Evolutionary conservation across 2,329 filamentous ascomycete genomes (phyloP).

Genomic region (Colletotrichum costaricense): DNA sequence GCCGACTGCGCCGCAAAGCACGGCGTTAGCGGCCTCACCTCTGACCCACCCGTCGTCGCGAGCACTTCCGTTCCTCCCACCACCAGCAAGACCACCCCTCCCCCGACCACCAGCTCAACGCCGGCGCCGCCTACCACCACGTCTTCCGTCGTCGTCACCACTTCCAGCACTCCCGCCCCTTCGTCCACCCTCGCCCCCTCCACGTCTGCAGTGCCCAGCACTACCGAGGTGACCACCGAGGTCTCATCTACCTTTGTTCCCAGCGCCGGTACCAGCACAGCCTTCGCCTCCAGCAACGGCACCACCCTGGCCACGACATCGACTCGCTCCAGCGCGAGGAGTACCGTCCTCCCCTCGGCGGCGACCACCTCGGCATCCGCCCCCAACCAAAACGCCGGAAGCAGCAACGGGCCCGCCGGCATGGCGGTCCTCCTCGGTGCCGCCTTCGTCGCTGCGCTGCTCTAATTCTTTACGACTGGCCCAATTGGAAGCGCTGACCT

Average conservation of each 20-base stretch:
- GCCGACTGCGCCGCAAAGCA: conserved; percentile 64
- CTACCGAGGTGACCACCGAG: conserved; percentile 9
- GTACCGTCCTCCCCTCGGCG: conserved; percentile 1
- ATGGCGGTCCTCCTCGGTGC: conserved; percentile 32
- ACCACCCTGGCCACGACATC: conserved; percentile 21
- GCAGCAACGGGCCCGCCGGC: conserved; percentile 23
- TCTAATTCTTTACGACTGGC: conserved; percentile 30
- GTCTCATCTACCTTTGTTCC: conserved; percentile 18
- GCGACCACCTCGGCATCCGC: not conserved
- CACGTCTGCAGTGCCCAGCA: conserved; percentile 9
- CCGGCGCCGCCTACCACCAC: conserved; percentile 36
- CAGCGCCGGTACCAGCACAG: conserved; percentile 20
- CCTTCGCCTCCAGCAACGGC: conserved; percentile 19
- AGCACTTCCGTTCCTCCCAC: conserved; percentile 41
- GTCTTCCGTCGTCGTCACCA: conserved; percentile 6
- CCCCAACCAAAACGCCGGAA: conserved; percentile 18
- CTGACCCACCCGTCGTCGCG: conserved; percentile 54
- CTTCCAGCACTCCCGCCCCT: conserved; percentile 2
- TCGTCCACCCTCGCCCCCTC: conserved; percentile 18
- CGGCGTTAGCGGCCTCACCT: conserved; percentile 60
- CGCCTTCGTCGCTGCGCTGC: conserved; percentile 33
- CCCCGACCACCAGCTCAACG: conserved; percentile 42
- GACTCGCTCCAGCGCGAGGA: conserved; percentile 13
- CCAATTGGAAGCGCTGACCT: conserved; percentile 29
- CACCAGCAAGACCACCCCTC: conserved; percentile 40